A percentile compares a stretch with the other conserved stretches of the same genome.
phyloP scores from a whole-genome alignment of 345 rosid species.

The Murraya paniculata region DNA sequence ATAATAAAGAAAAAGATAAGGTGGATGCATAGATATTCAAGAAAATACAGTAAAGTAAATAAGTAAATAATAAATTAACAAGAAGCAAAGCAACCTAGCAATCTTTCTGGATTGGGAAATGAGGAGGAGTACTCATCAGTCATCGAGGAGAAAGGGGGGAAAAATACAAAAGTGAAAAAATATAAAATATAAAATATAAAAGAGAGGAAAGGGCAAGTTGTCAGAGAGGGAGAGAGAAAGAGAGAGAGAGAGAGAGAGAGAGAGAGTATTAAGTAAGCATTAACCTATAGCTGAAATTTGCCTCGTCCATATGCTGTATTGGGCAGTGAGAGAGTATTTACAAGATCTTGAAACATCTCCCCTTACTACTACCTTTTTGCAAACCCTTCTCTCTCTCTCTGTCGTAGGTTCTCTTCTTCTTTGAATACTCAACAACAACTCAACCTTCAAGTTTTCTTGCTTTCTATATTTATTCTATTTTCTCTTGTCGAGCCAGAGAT shows the following conservation, averaged over 20 bases:
- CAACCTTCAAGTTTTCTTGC: neutral
- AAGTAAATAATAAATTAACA: no score
- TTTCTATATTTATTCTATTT: neutral
- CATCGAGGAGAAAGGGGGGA: neutral
- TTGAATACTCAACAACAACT: conserved; percentile 12
- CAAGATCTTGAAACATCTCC: conserved; percentile 13
- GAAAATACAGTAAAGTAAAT: neutral
- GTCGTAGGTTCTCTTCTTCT: conserved; percentile 31
- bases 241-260: conserved; percentile 38
- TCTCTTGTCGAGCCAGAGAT: neutral
- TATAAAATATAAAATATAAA: conserved; percentile 17
- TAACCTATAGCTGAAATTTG: conserved; percentile 33
- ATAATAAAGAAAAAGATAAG: conserved; percentile 5
- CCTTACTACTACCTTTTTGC: neutral
- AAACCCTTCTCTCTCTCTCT: conserved; percentile 14
- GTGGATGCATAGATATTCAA: neutral
- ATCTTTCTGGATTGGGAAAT: neutral
- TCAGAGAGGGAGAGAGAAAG: conserved; percentile 39
- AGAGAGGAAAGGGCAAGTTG: conserved; percentile 39
- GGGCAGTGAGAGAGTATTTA: conserved; percentile 27
- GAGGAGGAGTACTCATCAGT: neutral
- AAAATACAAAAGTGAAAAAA: conserved; percentile 9
- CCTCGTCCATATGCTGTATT: conserved; percentile 47
- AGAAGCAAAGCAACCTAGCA: no score
- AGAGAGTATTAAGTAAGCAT: conserved; percentile 1